Base-by-base conservation (phyloP, 208 protist genomes). In the Willaertia magna region DNA sequence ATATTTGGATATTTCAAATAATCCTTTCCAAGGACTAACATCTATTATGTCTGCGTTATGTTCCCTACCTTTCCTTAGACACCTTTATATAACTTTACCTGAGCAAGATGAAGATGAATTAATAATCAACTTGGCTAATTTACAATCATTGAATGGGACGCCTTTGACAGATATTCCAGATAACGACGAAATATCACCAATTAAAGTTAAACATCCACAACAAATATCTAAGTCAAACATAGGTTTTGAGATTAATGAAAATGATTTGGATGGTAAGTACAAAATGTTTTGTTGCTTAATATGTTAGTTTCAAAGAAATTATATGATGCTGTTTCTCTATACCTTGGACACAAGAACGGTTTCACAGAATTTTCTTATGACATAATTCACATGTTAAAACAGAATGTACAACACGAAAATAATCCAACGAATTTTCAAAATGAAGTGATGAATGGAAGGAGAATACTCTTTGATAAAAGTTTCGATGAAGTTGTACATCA, bases 21-120 rank as follows among this genome's bases (percentile, higher is more conserved):
- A 81, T 81, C 43, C 1, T 51, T 81, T 81, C 39, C 12, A 12
- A 2, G 16, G n/a, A 16, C 34, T 81, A 1, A 43, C n/a, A 20
- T 11, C 11, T 30, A 81, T 81, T 20, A 51, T 81, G 43, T 34
- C 43, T 39, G 93, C 92, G 2, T 88, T 95, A 16, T 89, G 82
- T 14, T 89, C 86, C 40, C 88, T 95, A 18, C 88, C 88, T n/a
- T 52, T 61, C 22, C 87, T 95, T 22, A 74, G 67, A 26, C 81
- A 90, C 46, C 87, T 95, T 30, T 87, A 86, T 34, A 90, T 95
- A 59, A 90, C 89, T 26, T 84, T 95, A 16, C 88, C 89, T 20
- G 89, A 92, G 42, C 86, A 55, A 20, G 93, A 93, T 85, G 93
- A 95, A 88, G 91, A 94, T 67, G 89, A 93, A 51, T 86, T 95